Base-by-base conservation (phyloP, 2,329 filamentous ascomycete genomes). In the Samsoniella hepiali region DNA sequence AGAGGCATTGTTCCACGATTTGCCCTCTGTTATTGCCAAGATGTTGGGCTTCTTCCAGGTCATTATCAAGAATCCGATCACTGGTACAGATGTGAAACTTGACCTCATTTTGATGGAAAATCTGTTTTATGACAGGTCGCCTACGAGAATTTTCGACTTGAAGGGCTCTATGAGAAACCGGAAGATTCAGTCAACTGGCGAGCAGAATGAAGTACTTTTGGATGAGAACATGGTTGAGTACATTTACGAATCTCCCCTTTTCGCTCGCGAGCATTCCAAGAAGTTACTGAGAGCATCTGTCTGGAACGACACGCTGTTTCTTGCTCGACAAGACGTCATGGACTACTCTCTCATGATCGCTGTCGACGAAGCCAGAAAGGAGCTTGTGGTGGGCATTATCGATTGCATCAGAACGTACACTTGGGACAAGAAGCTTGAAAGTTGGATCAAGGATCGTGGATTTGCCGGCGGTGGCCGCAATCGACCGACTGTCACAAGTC, bases 221-320 rank as follows among this genome's bases (percentile, higher is more conserved):
- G 95, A 99, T 72, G 96, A 99, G 73, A 99, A 99, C 76, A 95
- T 99, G 84, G 95, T 99, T 10, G 96, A 99, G 74, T 98, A 96
- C 74, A 98, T 99, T 67, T 99, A 97, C 71, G 95, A 99, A 74
- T 96, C 91, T 2, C 96, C 95, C 0, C 83, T 99, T 17, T 99
- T 99, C 74, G 90, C 94, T 10, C 88, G 96, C 54, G 95, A 99
- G 75, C 94, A 99, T 76, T 94, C 92, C 31, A 97, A 97, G 79
- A 97, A 96, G 74, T 83, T 98, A 13, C 85, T 99, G 38, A 87
- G 92, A 66, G 91, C 91, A 59, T 95, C 91, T 10, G 93, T 99
- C 2, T 98, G 93, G 88, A 99, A 99, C 73, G 96, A 99, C 73
- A 99, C 96, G 1, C 81, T 99, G 34, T 99, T 98, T 79, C 79